Base-by-base conservation (phyloP, 192 early-diverging fungal genomes). In the Lobosporangium transversale region DNA sequence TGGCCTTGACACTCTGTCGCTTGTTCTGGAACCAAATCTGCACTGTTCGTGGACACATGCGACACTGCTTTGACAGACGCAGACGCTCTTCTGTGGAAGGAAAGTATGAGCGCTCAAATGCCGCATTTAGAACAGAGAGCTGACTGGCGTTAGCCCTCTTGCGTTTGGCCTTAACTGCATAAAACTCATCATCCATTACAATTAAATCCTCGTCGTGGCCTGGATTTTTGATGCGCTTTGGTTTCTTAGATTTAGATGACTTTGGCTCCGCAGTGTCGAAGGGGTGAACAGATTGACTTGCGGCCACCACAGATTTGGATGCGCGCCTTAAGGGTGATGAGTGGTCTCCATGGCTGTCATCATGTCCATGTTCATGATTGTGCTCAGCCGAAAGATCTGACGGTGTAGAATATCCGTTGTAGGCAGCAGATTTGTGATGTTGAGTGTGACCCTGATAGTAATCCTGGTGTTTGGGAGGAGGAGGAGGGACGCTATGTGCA, bases 11-110 rank as follows among this genome's bases (percentile, higher is more conserved):
- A 31, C 70, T 88, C 69, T 96, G 95, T 24, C 96, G 88, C 66
- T 90, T 90, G 86, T 98, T 98, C 78, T 98, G 96, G 81, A 98
- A 98, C 96, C 96, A 98, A 59, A 98, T 94, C 84, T 98, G 96
- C 31, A 98, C 92, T 0, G 92, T 93, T 50, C 95, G 89, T 29
- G 94, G 94, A 33, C 91, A 89, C 96, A 98, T 96, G 35, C 89
- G 87, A 49, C 95, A 88, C 58, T 92, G 84, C 59, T 87, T 84
- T 59, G 92, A 93, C 0, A 98, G 80, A 33, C 88, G 84, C 65
- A 90, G 78, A 59, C 96, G 87, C 79, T 90, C 81, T 59, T 94
- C 90, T 1, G 93, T 92, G 32, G 91, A 92, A 15, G 96, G 96
- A 58, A 95, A 93, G 35, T 86, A 91, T 37, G 93, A 94, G 47